A percentile compares a stretch with the other conserved stretches of the same genome.
These are phyloP conservation scores for Scheffersomyces amazonensis DNA, from an alignment of 805 yeast species.

Conservation along the genomic window DNA sequence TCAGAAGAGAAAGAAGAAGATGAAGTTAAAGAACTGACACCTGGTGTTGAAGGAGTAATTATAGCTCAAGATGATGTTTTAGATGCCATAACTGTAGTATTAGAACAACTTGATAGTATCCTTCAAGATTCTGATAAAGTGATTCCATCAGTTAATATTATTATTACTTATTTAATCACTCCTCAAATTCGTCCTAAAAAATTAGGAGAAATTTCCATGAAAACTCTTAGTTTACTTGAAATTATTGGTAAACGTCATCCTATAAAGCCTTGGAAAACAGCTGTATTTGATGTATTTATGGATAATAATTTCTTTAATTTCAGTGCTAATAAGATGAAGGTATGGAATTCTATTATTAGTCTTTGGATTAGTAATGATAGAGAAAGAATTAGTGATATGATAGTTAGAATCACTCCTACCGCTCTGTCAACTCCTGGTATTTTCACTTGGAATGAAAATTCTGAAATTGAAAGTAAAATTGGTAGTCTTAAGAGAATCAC, in stretches of 20 bases:
- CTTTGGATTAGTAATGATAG: conserved; percentile 67
- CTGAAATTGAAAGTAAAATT: conserved; percentile 54
- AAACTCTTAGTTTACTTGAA: conserved; percentile 45
- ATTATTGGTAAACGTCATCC: conserved; percentile 30
- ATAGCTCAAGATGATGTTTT: conserved; percentile 43
- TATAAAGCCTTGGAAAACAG: conserved; percentile 58
- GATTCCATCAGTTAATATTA: conserved; percentile 43
- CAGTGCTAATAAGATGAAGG: conserved; percentile 17
- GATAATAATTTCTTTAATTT: conserved; percentile 57
- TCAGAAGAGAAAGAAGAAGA: conserved; percentile 4
- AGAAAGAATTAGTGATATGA: conserved; percentile 49
- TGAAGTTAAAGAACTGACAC: conserved; percentile 6
- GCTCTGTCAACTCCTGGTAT: conserved; percentile 50
- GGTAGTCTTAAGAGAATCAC: conserved; percentile 60
- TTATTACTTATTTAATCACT: conserved; percentile 51
- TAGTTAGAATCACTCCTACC: conserved; percentile 26
- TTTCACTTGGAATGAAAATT: conserved; percentile 68
- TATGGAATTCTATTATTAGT: conserved; percentile 56
- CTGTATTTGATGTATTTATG: conserved; percentile 61
- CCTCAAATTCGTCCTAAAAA: conserved; percentile 51
- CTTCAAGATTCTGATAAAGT: conserved; percentile 63
- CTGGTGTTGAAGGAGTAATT: conserved; percentile 5
- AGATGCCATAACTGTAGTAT: conserved; percentile 29
- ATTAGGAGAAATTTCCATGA: conserved; percentile 33
- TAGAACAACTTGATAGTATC: conserved; percentile 35